Evolutionary conservation across 139 green algal species (phyloP).

Genomic region (Micractinium conductrix): DNA sequence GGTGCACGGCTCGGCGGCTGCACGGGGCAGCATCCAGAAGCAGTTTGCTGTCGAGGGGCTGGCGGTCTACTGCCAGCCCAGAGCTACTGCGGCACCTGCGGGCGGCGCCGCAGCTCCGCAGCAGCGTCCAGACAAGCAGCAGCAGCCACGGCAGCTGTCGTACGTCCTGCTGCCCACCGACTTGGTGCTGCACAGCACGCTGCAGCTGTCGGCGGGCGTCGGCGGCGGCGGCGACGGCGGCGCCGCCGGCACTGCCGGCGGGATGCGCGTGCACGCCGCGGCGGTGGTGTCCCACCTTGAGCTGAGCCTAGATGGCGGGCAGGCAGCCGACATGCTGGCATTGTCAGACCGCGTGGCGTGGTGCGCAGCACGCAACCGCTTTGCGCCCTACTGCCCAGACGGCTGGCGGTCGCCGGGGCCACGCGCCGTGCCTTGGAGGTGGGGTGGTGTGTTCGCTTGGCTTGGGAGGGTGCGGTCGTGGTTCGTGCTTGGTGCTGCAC

Average conservation of each 20-base stretch:
- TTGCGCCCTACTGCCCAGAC: constrained; percentile 46
- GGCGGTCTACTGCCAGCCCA: constrained; percentile 31
- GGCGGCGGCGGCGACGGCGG: not conserved
- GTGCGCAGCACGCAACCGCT: constrained; percentile 36
- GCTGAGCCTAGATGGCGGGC: constrained; percentile 7
- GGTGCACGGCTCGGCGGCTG: not conserved
- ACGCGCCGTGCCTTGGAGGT: constrained; percentile 19
- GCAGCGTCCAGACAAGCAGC: not conserved
- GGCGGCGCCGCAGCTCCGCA: not conserved
- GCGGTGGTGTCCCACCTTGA: constrained; percentile 21
- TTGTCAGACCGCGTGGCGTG: constrained; percentile 24
- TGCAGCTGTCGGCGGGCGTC: constrained; percentile 20
- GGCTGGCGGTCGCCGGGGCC: not conserved
- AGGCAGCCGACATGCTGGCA: constrained; percentile 32
- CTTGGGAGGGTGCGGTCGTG: too few species aligned
- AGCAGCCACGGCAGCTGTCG: not conserved
- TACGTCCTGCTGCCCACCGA: constrained; percentile 34
- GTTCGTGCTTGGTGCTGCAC: too few species aligned
- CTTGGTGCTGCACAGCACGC: constrained; percentile 16
- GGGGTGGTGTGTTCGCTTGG: not conserved
- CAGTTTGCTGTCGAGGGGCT: constrained; percentile 39
- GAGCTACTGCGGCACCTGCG: not conserved
- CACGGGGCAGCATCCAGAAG: constrained; percentile 33
- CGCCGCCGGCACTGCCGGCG: not conserved
- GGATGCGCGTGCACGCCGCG: constrained; percentile 10